phyloP scores from a whole-genome alignment of 2,329 filamentous ascomycete species.

The Cercospora sojina region DNA sequence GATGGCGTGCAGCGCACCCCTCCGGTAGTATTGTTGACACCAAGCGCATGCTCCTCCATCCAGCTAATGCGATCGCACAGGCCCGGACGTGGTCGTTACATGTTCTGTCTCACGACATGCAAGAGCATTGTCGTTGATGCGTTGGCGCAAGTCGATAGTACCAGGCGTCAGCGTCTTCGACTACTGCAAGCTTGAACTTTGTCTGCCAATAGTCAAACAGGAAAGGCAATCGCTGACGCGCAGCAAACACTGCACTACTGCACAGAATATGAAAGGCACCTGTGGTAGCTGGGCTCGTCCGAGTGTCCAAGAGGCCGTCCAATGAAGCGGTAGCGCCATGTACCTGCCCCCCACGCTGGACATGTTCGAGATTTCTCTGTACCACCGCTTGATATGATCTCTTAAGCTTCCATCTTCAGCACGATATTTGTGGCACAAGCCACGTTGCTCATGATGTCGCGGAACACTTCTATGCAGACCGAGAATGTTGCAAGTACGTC shows the following conservation, averaged over 20 bases:
- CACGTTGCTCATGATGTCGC: constrained; percentile 2
- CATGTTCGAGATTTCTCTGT: not conserved
- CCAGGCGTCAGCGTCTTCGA: not conserved
- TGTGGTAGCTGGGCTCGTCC: not conserved
- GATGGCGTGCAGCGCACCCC: not conserved
- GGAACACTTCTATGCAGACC: not conserved
- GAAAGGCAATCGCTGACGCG: not conserved
- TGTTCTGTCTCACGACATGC: not conserved
- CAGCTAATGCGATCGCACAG: not conserved
- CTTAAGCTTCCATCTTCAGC: not conserved
- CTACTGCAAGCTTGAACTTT: not conserved
- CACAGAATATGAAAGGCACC: not conserved
- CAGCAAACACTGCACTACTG: not conserved
- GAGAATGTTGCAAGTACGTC: not conserved
- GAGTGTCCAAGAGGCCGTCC: not conserved
- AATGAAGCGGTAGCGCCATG: not conserved
- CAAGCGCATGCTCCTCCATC: not conserved
- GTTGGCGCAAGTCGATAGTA: not conserved
- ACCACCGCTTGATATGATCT: not conserved
- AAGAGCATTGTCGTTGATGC: not conserved
- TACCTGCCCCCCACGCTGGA: not conserved
- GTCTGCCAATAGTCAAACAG: not conserved
- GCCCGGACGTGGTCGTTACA: not conserved
- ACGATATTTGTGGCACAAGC: not conserved
- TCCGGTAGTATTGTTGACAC: not conserved